Base-by-base conservation (phyloP, 257 asterid species). In the Nemophila menziesii region DNA sequence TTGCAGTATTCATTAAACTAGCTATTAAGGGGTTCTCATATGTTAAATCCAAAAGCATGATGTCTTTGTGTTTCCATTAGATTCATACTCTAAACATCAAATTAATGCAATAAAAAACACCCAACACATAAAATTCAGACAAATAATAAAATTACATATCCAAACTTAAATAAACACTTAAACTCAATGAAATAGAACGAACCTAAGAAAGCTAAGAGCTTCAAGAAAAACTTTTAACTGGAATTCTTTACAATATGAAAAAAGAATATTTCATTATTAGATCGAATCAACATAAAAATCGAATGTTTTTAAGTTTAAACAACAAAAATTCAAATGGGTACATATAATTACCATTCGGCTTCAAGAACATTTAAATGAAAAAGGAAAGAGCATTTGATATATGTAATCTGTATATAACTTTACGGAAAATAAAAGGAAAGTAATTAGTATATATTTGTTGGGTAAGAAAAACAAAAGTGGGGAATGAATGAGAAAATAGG, bases 181-280 rank as follows among this genome's bases (percentile, higher is more conserved):
- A n/a, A n/a, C n/a, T n/a, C n/a, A n/a, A n/a, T n/a, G n/a, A n/a
- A 41, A 41, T 3, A 18, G 24, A 17, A 17, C 24, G 20, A 17
- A 41, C 46, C 46, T 41, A 15, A 41, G 9, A 41, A 41, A 41
- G n/a, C 22, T 20, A n/a, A 18, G 12, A 19, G 46, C 24, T 41
- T 41, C 16, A 4, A 18, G 12, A 41, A 41, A 19, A 10, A 2
- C 7, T 29, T 29, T 2, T 13, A 29, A 29, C 9, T 9, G 36
- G 7, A 29, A 29, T 7, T 7, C 36, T 29, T 29, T 13, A 7
- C 33, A 24, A 24, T 4, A 24, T 29, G 5, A n/a, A 3, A 29
- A 29, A 29, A 7, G 36, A 29, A 10, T 13, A 29, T 7, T 29
- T 7, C 12, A 2, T 2, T 29, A 29, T 29, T 10, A 29, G 36